These are phyloP conservation scores for Pseudocercospora pini-densiflorae DNA, from an alignment of 2,329 filamentous ascomycete species.

Conservation along the genomic window DNA sequence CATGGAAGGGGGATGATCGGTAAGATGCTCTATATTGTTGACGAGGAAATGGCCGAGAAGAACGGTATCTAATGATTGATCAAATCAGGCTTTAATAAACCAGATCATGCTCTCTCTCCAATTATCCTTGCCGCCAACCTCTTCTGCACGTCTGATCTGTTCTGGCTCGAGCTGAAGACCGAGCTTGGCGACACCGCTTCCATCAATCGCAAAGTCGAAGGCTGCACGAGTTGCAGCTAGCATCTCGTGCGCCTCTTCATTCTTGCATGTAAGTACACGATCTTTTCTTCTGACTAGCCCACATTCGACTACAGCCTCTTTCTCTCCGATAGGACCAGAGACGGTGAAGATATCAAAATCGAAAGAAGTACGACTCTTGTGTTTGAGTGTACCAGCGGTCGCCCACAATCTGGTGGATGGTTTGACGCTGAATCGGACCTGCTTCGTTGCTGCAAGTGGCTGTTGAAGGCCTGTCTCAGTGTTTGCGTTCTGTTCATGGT, in stretches of 20 bases:
- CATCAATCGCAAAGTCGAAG: slow-evolving; percentile 12
- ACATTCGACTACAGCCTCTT: background rate
- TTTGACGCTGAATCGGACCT: background rate
- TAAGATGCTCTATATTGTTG: no score
- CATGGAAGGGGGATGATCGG: no score
- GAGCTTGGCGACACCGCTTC: slow-evolving; percentile 4
- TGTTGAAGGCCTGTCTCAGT: background rate
- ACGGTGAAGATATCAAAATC: background rate
- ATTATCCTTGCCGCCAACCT: slow-evolving; percentile 6
- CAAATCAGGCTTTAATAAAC: slow-evolving; percentile 20
- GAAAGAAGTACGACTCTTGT: slow-evolving; percentile 13
- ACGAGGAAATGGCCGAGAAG: background rate
- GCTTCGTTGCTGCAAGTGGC: background rate
- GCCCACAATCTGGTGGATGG: slow-evolving; percentile 4
- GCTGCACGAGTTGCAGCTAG: background rate
- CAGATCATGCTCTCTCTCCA: slow-evolving; percentile 29
- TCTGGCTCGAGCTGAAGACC: slow-evolving; percentile 20
- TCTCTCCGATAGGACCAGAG: slow-evolving; percentile 10
- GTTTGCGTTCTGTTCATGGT: background rate
- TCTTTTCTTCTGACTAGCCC: no score
- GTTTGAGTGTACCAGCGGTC: background rate
- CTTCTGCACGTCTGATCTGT: slow-evolving; percentile 15
- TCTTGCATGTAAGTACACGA: slow-evolving; percentile 10
- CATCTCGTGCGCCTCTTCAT: slow-evolving; percentile 8
- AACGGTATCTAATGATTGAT: no score